phyloP scores from a whole-genome alignment of 306 rosid species.

The Rosa lucieae region DNA sequence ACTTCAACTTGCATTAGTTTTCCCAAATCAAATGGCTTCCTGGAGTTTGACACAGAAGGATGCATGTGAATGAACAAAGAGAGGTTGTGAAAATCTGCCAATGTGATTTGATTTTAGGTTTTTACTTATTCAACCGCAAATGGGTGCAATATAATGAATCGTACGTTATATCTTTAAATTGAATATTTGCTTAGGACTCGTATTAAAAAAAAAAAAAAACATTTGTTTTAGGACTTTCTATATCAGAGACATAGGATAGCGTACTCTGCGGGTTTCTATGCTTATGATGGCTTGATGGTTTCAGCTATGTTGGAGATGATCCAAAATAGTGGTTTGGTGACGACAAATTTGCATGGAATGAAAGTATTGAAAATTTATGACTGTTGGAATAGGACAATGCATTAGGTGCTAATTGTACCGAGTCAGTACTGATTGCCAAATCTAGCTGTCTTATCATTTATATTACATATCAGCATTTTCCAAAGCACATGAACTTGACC shows the following conservation, averaged over 20 bases:
- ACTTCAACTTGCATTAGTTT: neutral
- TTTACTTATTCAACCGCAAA: constrained; percentile 11
- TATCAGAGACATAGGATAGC: constrained; percentile 9
- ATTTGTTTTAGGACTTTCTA: constrained; percentile 5
- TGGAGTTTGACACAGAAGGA: constrained; percentile 11
- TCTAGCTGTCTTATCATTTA: constrained; percentile 8
- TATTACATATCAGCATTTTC: neutral
- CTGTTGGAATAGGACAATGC: neutral
- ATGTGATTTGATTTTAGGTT: neutral
- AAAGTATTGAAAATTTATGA: neutral
- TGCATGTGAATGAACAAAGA: constrained; percentile 15
- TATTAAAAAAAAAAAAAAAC: neutral
- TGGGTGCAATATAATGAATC: neutral
- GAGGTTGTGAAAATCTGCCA: neutral
- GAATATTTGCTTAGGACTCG: neutral
- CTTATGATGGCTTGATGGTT: too few relatives aligned
- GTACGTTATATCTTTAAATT: neutral
- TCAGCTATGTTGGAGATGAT: too few relatives aligned
- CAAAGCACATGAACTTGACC: constrained; percentile 2
- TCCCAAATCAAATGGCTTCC: constrained; percentile 1
- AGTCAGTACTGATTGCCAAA: neutral
- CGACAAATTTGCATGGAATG: constrained; percentile 13
- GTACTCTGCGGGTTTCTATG: neutral
- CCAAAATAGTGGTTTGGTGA: constrained; percentile 2
- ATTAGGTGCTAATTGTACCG: neutral